A percentile compares a stretch with the other conserved stretches of the same genome.
phyloP scores from a whole-genome alignment of 257 asterid genomes.

The Leonotis leonurus region DNA sequence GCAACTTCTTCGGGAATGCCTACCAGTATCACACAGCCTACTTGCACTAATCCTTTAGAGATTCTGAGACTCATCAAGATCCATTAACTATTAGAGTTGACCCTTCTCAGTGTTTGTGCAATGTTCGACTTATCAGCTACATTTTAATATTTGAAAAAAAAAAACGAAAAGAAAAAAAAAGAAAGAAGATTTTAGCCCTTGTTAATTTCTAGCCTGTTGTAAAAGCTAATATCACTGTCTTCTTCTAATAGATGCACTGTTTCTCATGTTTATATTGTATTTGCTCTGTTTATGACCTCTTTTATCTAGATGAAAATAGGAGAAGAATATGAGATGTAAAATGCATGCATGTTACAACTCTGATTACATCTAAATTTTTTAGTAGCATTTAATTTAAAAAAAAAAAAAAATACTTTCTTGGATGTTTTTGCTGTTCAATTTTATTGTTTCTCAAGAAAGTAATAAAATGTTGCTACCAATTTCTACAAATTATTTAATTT shows the following conservation, averaged over 20 bases:
- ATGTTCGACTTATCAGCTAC: slow-evolving; percentile 40
- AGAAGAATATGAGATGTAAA: no score
- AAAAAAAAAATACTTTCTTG: no score
- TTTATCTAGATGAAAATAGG: no score
- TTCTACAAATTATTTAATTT: neutral
- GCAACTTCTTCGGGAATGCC: slow-evolving; percentile 82
- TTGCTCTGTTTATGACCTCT: no score
- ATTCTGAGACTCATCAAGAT: slow-evolving; percentile 46
- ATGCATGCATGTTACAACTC: no score
- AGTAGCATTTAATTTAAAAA: no score
- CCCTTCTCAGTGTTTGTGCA: slow-evolving; percentile 51
- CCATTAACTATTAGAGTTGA: slow-evolving; percentile 62
- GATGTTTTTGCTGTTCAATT: no score
- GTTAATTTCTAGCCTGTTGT: slow-evolving; percentile 66
- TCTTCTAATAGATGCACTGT: slow-evolving; percentile 31
- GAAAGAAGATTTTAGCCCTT: slow-evolving; percentile 21
- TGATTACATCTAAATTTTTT: no score
- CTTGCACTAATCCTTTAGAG: slow-evolving; percentile 84
- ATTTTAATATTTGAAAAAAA: slow-evolving; percentile 31
- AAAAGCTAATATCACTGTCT: slow-evolving; percentile 51
- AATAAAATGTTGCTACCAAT: neutral
- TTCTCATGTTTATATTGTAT: slow-evolving; percentile 33
- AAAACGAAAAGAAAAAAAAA: slow-evolving; percentile 11
- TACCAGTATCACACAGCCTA: slow-evolving; percentile 92
- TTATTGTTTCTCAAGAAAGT: neutral